A percentile compares a stretch with the other conserved stretches of the same genome.
Conservation (phyloP, 2,329 filamentous ascomycete species). For the Pseudodiploospora longispora region DNA sequence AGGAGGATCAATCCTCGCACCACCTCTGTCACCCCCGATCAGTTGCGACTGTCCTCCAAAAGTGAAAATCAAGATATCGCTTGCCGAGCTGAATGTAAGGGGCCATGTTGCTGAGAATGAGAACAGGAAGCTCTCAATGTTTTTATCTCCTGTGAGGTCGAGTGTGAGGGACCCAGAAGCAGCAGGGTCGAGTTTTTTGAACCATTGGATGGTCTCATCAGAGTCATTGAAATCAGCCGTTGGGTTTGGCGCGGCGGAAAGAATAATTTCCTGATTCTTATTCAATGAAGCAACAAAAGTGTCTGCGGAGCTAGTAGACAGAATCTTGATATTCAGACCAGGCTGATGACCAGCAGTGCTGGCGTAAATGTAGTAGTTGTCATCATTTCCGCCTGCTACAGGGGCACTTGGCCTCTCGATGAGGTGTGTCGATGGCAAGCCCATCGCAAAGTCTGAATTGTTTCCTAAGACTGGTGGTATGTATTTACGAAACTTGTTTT, state of each 20-base stretch:
- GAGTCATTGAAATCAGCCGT: conserved; percentile 1
- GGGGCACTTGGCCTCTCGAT: too few relatives aligned
- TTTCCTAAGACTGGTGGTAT: too few relatives aligned
- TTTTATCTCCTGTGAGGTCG: background rate
- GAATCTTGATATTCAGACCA: background rate
- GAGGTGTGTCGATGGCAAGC: too few relatives aligned
- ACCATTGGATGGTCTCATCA: conserved; percentile 5
- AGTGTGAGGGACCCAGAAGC: background rate
- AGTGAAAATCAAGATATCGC: conserved; percentile 3
- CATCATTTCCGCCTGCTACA: too few relatives aligned
- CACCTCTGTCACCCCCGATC: background rate
- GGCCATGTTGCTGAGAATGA: background rate
- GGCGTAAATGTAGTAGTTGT: conserved; percentile 5
- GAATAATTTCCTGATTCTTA: conserved; percentile 2
- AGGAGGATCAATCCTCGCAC: conserved; percentile 1
- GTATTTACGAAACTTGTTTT: too few relatives aligned
- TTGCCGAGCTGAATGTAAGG: conserved; percentile 5
- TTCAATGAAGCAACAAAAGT: conserved; percentile 4
- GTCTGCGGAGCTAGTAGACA: conserved; percentile 1
- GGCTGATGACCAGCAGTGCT: conserved; percentile 2
- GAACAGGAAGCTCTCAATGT: conserved; percentile 1
- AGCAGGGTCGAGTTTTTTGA: conserved; percentile 3
- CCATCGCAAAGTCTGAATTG: too few relatives aligned
- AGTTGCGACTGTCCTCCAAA: conserved; percentile 1
- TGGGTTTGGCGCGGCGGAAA: background rate